These are phyloP conservation scores for Myrmaecium sp. DNA, from an alignment of 2,329 filamentous ascomycete species.

Conservation along the genomic window DNA sequence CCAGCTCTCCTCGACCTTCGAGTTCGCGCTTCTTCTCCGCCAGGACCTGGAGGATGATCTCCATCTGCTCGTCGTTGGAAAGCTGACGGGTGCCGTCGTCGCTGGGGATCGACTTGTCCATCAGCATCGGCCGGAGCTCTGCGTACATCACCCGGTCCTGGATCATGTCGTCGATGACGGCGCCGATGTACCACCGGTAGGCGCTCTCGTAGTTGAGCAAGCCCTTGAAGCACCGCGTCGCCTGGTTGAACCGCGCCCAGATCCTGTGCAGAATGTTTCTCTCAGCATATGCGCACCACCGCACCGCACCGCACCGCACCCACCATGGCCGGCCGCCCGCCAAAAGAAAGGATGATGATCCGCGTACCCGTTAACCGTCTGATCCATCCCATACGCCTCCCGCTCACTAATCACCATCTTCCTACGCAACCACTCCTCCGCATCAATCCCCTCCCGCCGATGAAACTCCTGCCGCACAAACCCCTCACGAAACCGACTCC, in stretches of 20 bases:
- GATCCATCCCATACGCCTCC: slow-evolving; percentile 38
- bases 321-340: too few relatives aligned
- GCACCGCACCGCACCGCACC: too few relatives aligned
- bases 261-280: too few relatives aligned
- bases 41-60: slow-evolving; percentile 39
- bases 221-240: slow-evolving; percentile 57
- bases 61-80: slow-evolving; percentile 42
- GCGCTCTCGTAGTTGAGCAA: slow-evolving; percentile 50
- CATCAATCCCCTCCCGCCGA: slow-evolving; percentile 5
- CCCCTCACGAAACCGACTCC: slow-evolving; percentile 23
- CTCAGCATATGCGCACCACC: too few relatives aligned
- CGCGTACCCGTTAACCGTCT: slow-evolving; percentile 36
- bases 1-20: slow-evolving; percentile 15
- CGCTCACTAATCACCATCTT: slow-evolving; percentile 47
- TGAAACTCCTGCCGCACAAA: slow-evolving; percentile 20
- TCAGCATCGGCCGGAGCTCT: slow-evolving; percentile 53
- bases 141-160: slow-evolving; percentile 53
- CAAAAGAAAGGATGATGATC: too few relatives aligned
- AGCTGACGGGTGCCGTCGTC: slow-evolving; percentile 38
- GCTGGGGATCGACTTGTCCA: slow-evolving; percentile 45
- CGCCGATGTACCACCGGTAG: slow-evolving; percentile 42
- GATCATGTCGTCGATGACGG: slow-evolving; percentile 44
- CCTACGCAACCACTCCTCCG: slow-evolving; percentile 37
- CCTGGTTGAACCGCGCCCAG: slow-evolving; percentile 48
- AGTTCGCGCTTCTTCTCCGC: slow-evolving; percentile 28